A percentile compares a stretch with the other conserved stretches of the same genome.
Conservation (phyloP, 2,329 filamentous ascomycete species). For the Ilyonectria mors-panacis region DNA sequence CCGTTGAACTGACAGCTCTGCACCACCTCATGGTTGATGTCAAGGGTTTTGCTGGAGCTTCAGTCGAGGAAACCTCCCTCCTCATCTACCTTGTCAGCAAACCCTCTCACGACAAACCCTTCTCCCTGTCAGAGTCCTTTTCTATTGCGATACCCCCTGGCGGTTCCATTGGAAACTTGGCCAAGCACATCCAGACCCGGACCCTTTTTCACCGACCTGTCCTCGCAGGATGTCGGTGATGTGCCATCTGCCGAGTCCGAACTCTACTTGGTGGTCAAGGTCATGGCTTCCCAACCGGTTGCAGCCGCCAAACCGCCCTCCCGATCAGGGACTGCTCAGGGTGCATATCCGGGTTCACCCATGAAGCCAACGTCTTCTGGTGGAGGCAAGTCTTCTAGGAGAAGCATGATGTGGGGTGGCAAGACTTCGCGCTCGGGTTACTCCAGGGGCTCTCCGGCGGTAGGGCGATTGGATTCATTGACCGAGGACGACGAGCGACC, state of each 20-base stretch:
- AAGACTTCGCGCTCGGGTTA: constrained; percentile 70
- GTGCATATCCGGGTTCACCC: constrained; percentile 59
- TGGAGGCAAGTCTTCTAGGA: constrained; percentile 69
- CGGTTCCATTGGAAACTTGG: constrained; percentile 77
- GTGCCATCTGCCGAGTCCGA: constrained; percentile 75
- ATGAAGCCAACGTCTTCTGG: constrained; percentile 64
- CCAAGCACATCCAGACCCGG: constrained; percentile 78
- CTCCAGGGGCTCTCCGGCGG: constrained; percentile 62
- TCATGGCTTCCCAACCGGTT: constrained; percentile 74
- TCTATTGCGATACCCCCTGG: constrained; percentile 82
- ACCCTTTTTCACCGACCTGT: constrained; percentile 90
- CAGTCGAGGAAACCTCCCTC: constrained; percentile 81
- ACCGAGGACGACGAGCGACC: constrained; percentile 64
- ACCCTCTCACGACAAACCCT: constrained; percentile 72
- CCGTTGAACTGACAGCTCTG: constrained; percentile 78
- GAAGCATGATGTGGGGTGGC: constrained; percentile 80
- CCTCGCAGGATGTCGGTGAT: constrained; percentile 79
- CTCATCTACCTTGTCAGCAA: constrained; percentile 85
- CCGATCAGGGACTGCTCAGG: constrained; percentile 64
- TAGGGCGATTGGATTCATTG: constrained; percentile 69
- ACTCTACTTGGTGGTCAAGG: constrained; percentile 86
- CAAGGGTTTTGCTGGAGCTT: constrained; percentile 83
- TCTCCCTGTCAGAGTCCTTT: constrained; percentile 86
- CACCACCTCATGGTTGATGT: constrained; percentile 90
- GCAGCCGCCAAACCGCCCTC: constrained; percentile 63